These are phyloP conservation scores for Phytopythium mirpurense DNA, from an alignment of 352 stramenopile species.

Conservation along the genomic window DNA sequence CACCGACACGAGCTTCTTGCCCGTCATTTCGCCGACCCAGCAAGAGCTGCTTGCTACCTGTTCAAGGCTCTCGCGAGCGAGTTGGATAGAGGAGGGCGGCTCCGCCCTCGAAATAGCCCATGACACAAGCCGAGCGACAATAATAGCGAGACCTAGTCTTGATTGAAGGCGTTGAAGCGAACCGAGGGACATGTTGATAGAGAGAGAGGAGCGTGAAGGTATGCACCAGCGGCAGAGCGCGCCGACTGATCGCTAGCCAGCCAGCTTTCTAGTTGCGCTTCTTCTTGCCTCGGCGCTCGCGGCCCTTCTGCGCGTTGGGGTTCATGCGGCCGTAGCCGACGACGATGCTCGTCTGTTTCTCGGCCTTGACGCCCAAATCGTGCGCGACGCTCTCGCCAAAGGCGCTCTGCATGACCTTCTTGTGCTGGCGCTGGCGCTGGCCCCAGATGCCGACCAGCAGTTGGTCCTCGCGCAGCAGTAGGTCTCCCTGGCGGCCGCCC, in stretches of 20 bases:
- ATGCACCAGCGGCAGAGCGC: too few species aligned
- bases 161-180: not conserved
- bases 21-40: slow-evolving; percentile 9
- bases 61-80: too few species aligned
- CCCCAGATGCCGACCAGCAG: slow-evolving; percentile 95
- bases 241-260: too few species aligned
- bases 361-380: slow-evolving; percentile 90
- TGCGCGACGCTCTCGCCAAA: slow-evolving; percentile 95
- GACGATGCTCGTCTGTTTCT: slow-evolving; percentile 86
- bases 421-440: slow-evolving; percentile 91
- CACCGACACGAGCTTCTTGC: slow-evolving; percentile 45
- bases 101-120: not conserved
- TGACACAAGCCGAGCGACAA: not conserved
- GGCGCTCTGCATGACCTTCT: slow-evolving; percentile 89
- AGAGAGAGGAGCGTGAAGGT: not conserved
- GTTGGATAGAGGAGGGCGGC: too few species aligned
- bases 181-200: not conserved
- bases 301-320: slow-evolving; percentile 94
- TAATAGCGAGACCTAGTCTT: not conserved
- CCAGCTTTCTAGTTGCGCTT: too few species aligned
- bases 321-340: slow-evolving; percentile 95
- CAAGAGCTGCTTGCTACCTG: too few species aligned
- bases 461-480: slow-evolving; percentile 97
- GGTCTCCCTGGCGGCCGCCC: slow-evolving; percentile 90
- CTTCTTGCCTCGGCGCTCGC: slow-evolving; percentile 97